Base-by-base conservation (phyloP, 2,329 filamentous ascomycete species). In the Neophaeococcomyces aloes region DNA sequence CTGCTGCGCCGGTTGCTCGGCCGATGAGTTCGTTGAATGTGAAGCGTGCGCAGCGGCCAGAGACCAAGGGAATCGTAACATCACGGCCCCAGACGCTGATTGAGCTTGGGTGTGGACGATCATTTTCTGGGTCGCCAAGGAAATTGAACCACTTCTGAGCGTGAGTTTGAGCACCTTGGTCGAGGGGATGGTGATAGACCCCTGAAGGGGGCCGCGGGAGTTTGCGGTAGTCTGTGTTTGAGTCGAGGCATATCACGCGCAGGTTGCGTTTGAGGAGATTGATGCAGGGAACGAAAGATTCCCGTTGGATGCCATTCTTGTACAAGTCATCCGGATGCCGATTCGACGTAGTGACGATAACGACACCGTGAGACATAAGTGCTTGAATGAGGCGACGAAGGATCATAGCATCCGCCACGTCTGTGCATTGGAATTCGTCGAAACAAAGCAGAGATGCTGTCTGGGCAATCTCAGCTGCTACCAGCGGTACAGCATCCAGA, bases 361-460 rank as follows among this genome's bases (percentile, higher is more conserved):
- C 88, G 2, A 94, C 87, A n/a, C 91, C 91, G 58, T 96, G 88
- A 3, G 85, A 84, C 87, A 96, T 95, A 44, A 98, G 75, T 1
- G 78, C 75, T 64, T 96, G 88, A 7, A 98, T 77, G 4, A 98
- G 71, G 51, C 84, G 71, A 38, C 91, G 76, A 54, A 98, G 63
- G 56, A 98, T 98, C 91, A 98, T 98, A 55, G 91, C 91, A 67
- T 96, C 89, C 13, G 91, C 91, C 25, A 98, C 89, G 65, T 98
- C 91, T 30, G 91, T 98, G 60, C 88, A 95, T 61, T 98, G 91
- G 59, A 98, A 98, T 67, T 98, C 91, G 64, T 98, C 91, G 60
- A 98, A 98, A 63, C 91, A 98, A 31, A 98, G 70, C 19, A 98
- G 86, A 45, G 83, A 86, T 27, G 81, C 81, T 49, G 80, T 73